Evolutionary conservation across 345 rosid genomes (phyloP).

Genomic region (Corymbia maculata): DNA sequence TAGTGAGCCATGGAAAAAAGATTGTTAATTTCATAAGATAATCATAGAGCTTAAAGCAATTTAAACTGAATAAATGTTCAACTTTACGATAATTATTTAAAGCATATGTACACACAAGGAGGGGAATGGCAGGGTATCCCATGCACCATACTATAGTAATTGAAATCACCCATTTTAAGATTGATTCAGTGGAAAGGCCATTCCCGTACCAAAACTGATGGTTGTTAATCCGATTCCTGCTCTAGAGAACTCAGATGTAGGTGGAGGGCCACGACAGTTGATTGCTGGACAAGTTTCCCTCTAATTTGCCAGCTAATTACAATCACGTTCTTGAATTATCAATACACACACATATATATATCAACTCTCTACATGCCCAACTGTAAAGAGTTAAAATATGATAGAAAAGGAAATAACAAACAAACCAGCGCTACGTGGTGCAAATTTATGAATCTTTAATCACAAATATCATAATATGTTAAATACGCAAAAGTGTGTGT

Average conservation of each 20-base stretch:
- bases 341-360: too few relatives aligned
- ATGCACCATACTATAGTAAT: background rate
- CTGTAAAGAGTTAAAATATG: background rate
- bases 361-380: background rate
- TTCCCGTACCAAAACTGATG: background rate
- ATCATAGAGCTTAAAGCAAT: background rate
- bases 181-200: background rate
- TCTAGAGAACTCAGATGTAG: background rate
- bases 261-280: too few relatives aligned
- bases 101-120: background rate
- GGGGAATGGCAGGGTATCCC: background rate
- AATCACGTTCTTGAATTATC: background rate
- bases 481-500: background rate
- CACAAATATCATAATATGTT: background rate
- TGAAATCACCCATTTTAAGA: background rate
- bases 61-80: background rate
- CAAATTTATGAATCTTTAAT: background rate
- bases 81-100: background rate
- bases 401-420: background rate
- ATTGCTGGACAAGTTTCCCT: background rate
- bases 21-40: background rate
- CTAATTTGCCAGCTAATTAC: background rate
- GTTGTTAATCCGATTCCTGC: background rate
- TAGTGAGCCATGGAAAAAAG: background rate
- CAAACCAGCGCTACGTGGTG: background rate